Evolutionary conservation across 2,329 filamentous ascomycete species (phyloP), one percentile per base, ranked within the genome.

Genomic region (Drechslera avenae): DNA sequence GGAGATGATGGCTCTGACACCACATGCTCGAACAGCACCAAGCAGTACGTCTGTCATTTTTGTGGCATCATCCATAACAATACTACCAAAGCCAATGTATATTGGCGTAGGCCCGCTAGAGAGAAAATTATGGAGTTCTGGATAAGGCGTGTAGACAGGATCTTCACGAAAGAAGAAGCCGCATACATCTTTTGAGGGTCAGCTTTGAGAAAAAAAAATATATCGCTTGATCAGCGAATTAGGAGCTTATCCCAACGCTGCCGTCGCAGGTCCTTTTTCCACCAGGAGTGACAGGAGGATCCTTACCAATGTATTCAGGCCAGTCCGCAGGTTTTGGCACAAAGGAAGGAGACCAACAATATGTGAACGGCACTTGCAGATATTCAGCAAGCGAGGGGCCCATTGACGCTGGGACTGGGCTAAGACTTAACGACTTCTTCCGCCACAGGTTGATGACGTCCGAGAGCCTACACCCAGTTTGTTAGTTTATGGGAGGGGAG

Each of bases 41-140:
- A 83, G 66, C 0, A 83, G 75, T 4, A 71, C 74, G 1, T 66
- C 54, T 0, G 77, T 80, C 14, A 83, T 59, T 4, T 54, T 64
- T 13, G 75, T 60, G 0, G 81, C 76, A 35, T 83, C 71, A 8
- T 82, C 80, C 4, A 83, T 72, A 1, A 83, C 80, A 28, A 84
- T 83, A 35, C 78, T 81, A 2, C 81, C 81, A 54, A 84, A 84
- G 1, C 81, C 81, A 32, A 84, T 80, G 45, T 83, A 84, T 0
- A 84, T 64, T 0, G 82, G 81, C 74, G 72, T 2, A 76, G 73
- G 0, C 81, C 81, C 0, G 76, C 78, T n/a, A n/a, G 58, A 57
- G 2, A 84, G 68, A 44, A 83, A 84, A 0, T 54, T 39, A 0
- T 60, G 62, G 5, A 81, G 58, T 3, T 76, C 75, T 0, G 58